Evolutionary conservation across 2,329 filamentous ascomycete genomes (phyloP).

Genomic region (Fusarium nygamai): DNA sequence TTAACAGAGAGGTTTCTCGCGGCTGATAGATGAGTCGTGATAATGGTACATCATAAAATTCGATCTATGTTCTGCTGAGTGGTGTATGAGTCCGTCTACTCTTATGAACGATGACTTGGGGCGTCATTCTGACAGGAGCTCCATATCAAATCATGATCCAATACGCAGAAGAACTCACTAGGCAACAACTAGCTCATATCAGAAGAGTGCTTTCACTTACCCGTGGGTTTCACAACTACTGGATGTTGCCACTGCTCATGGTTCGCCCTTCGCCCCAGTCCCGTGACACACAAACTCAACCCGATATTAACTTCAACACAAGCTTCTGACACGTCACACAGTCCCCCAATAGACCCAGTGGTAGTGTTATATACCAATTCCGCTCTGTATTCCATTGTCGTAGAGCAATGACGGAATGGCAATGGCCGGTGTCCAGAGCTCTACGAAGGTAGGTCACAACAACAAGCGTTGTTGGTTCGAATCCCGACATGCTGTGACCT

Average conservation of each 20-base stretch:
- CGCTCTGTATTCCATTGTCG: neutral
- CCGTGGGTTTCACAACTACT: accelerated
- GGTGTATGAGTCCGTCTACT: no score
- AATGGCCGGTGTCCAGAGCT: constrained; percentile 13
- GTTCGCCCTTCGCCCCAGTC: neutral
- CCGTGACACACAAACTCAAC: neutral
- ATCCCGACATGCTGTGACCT: neutral
- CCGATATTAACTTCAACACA: neutral
- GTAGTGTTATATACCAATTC: neutral
- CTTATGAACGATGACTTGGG: neutral
- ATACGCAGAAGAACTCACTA: neutral
- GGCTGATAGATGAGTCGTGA: neutral
- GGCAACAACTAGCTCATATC: accelerated
- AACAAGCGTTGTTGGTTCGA: constrained; percentile 1
- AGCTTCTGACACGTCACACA: neutral
- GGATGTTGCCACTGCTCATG: neutral
- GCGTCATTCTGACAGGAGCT: no score
- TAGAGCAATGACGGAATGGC: constrained; percentile 17
- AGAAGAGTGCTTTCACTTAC: neutral
- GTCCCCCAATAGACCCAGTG: no score
- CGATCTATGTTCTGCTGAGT: neutral
- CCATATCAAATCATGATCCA: neutral
- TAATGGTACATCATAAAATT: accelerated
- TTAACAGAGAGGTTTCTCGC: neutral
- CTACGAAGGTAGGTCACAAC: constrained; percentile 12